Conservation (phyloP, 179 eudicot genomes). For the Spinacia oleracea region DNA sequence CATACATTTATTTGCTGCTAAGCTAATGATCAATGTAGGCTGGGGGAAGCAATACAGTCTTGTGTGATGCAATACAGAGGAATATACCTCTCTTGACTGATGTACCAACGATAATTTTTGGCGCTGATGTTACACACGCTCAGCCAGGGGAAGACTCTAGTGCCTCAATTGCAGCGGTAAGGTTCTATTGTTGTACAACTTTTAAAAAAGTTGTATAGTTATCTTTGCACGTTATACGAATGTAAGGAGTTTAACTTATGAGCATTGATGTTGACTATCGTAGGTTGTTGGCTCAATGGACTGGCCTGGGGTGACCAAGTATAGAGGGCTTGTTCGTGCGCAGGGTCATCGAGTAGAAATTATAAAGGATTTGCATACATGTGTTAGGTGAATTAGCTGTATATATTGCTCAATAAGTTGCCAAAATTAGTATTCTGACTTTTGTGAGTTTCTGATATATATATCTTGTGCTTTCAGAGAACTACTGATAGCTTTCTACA, state of each 20-base stretch:
- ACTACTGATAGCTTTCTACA: slow-evolving; percentile 38
- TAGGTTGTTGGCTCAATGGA: slow-evolving; percentile 91
- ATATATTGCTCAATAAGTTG: background rate
- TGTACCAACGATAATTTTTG: slow-evolving; percentile 63
- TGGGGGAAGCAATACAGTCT: slow-evolving; percentile 63
- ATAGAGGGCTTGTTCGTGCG: slow-evolving; percentile 63
- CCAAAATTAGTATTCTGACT: background rate
- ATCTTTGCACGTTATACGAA: background rate
- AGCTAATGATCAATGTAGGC: slow-evolving; percentile 32
- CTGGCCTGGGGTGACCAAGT: slow-evolving; percentile 77
- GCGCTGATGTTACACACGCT: slow-evolving; percentile 96
- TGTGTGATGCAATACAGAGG: slow-evolving; percentile 30
- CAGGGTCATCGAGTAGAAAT: slow-evolving; percentile 74
- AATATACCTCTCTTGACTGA: slow-evolving; percentile 47
- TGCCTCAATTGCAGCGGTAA: slow-evolving; percentile 92
- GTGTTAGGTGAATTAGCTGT: slow-evolving; percentile 34
- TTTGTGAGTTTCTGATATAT: background rate
- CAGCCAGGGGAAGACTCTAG: slow-evolving; percentile 74
- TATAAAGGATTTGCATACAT: slow-evolving; percentile 58
- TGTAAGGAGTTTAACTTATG: no score
- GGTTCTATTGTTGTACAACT: background rate
- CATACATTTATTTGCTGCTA: background rate
- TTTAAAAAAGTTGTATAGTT: background rate
- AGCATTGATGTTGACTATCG: background rate
- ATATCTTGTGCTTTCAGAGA: slow-evolving; percentile 47